These are phyloP conservation scores for Coemansia sp. DNA, from an alignment of 192 early-diverging fungal genomes.

Conservation along the genomic window DNA sequence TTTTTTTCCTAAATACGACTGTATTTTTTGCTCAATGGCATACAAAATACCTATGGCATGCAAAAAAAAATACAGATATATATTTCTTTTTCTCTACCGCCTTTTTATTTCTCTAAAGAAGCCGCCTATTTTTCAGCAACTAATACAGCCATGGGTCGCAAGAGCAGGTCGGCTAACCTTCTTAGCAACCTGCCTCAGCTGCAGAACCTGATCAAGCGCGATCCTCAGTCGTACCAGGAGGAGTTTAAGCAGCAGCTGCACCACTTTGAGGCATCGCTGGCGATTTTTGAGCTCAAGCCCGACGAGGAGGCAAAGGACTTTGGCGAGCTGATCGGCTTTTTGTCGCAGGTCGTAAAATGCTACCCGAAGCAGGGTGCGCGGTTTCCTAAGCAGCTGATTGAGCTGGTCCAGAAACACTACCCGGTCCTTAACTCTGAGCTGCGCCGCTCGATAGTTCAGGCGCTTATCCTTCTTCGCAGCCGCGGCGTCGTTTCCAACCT, in stretches of 20 bases:
- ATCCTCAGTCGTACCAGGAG: conserved; percentile 85
- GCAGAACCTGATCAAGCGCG: conserved; percentile 97
- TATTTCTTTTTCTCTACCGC: too few relatives aligned
- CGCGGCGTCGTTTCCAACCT: conserved; percentile 68
- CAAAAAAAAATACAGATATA: too few relatives aligned
- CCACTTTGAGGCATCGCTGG: conserved; percentile 85
- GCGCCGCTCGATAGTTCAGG: conserved; percentile 84
- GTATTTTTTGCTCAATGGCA: too few relatives aligned
- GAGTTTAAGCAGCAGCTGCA: conserved; percentile 93
- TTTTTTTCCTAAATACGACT: too few relatives aligned
- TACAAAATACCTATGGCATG: too few relatives aligned
- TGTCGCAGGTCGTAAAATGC: conserved; percentile 84
- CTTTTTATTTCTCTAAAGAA: too few relatives aligned
- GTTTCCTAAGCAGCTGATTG: conserved; percentile 83
- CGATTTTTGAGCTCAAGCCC: conserved; percentile 87
- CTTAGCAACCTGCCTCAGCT: conserved; percentile 87
- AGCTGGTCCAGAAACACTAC: conserved; percentile 78
- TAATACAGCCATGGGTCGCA: conserved; percentile 31
- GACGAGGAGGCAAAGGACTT: conserved; percentile 76
- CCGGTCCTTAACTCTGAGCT: conserved; percentile 78
- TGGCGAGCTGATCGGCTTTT: conserved; percentile 85
- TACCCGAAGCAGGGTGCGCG: conserved; percentile 76
- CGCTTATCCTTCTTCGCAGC: conserved; percentile 85
- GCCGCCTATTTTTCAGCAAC: background rate
- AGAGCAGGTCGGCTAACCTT: conserved; percentile 35